phyloP scores from a whole-genome alignment of 1,284 basidiomycete genomes.

The Agroathelia rolfsii region DNA sequence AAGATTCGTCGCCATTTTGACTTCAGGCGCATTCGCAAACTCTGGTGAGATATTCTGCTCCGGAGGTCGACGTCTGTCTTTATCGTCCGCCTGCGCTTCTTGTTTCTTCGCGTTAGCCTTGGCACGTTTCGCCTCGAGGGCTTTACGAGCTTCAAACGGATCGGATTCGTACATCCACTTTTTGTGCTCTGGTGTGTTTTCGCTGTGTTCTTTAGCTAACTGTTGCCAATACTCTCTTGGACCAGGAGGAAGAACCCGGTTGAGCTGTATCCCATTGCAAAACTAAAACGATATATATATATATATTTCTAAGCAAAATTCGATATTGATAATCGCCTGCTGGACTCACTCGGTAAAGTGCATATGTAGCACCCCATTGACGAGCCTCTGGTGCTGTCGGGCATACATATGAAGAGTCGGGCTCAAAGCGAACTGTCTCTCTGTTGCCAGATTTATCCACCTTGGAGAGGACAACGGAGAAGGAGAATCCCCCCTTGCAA shows the following conservation, averaged over 20 bases:
- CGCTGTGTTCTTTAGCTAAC: constrained; percentile 64
- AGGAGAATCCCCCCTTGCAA: constrained; percentile 43
- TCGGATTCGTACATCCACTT: constrained; percentile 83
- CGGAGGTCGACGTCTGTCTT: constrained; percentile 5
- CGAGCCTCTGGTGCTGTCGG: constrained; percentile 65
- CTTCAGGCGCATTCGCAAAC: constrained; percentile 69
- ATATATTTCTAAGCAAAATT: no score
- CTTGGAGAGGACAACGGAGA: constrained; percentile 54
- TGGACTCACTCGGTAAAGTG: constrained; percentile 77
- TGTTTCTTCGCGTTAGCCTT: constrained; percentile 39
- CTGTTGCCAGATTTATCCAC: constrained; percentile 57
- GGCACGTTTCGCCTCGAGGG: constrained; percentile 55
- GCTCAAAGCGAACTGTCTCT: constrained; percentile 62
- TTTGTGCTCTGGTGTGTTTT: constrained; percentile 55
- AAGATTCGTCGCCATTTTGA: constrained; percentile 72
- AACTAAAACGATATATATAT: constrained; percentile 37
- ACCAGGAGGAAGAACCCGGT: constrained; percentile 69
- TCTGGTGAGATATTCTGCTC: constrained; percentile 16
- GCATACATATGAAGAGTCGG: constrained; percentile 56
- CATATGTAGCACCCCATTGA: constrained; percentile 85
- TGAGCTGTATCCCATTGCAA: constrained; percentile 70
- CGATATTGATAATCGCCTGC: no score
- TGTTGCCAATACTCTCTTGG: constrained; percentile 81
- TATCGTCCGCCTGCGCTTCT: constrained; percentile 13
- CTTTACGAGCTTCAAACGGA: constrained; percentile 69